A percentile compares a stretch with the other conserved stretches of the same genome.
Conservation (phyloP, 106 monocot species). For the Allium fistulosum region DNA sequence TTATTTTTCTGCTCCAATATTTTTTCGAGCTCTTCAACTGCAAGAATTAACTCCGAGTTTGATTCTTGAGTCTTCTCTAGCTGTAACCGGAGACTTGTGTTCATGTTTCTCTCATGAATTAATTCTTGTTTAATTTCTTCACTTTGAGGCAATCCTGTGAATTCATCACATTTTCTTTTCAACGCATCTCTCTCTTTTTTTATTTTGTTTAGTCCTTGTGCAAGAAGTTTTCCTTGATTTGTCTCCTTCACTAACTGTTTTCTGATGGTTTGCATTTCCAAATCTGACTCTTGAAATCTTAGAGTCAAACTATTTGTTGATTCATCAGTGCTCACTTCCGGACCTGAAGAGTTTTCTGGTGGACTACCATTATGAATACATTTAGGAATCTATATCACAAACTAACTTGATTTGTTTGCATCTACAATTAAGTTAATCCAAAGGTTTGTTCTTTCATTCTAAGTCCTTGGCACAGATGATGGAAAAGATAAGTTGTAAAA, state of each 20-base stretch:
- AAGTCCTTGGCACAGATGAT: too few species aligned
- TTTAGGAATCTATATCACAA: too few species aligned
- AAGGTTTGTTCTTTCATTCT: too few species aligned
- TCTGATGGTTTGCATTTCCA: conserved; percentile 79
- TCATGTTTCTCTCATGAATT: conserved; percentile 66
- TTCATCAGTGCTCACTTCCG: conserved; percentile 46
- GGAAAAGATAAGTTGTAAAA: too few species aligned
- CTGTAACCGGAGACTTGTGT: conserved; percentile 71
- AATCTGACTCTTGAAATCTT: conserved; percentile 48
- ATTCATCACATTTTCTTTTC: conserved; percentile 63
- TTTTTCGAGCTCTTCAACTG: conserved; percentile 79
- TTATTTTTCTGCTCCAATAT: conserved; percentile 59
- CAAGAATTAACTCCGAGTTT: conserved; percentile 80
- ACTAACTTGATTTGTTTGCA: too few species aligned
- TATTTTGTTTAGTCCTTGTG: conserved; percentile 38
- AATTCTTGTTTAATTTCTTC: conserved; percentile 88
- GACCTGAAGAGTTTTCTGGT: conserved; percentile 50
- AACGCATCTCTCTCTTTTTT: conserved; percentile 74
- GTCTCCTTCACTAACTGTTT: conserved; percentile 83
- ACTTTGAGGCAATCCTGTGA: conserved; percentile 36
- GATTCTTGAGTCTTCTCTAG: conserved; percentile 89
- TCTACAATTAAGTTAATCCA: too few species aligned
- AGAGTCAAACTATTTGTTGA: conserved; percentile 65
- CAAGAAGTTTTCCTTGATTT: conserved; percentile 47
- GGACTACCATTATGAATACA: too few species aligned